Percentiles rank a stretch among this genome's conserved stretches.
Evolutionary conservation across 345 rosid genomes (phyloP).

Genomic region (Gynandropsis gynandra): DNA sequence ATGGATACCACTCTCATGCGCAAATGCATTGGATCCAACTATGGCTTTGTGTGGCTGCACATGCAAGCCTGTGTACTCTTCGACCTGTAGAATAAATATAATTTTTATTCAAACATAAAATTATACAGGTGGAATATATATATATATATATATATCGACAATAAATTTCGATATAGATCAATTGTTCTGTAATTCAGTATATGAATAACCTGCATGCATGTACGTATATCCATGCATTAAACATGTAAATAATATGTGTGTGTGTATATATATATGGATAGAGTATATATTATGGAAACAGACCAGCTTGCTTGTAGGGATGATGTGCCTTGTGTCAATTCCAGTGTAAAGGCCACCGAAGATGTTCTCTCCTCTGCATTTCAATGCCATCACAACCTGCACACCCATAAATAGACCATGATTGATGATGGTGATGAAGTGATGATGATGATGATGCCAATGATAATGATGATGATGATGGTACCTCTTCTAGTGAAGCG

Average conservation of each 20-base stretch:
- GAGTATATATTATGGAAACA: background rate
- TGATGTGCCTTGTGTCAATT: slow-evolving; percentile 49
- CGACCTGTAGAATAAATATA: slow-evolving; percentile 42
- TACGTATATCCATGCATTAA: too few relatives aligned
- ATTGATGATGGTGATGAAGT: too few relatives aligned
- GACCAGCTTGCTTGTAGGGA: slow-evolving; percentile 82
- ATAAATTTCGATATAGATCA: too few relatives aligned
- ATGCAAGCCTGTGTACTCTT: slow-evolving; percentile 81
- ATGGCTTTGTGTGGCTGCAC: slow-evolving; percentile 96
- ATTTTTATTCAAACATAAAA: too few relatives aligned
- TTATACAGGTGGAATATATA: too few relatives aligned
- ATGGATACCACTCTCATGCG: slow-evolving; percentile 95
- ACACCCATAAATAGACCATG: background rate
- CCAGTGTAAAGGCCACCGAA: slow-evolving; percentile 63
- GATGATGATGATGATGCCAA: too few relatives aligned
- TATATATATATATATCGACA: too few relatives aligned
- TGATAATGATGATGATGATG: too few relatives aligned
- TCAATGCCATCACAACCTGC: slow-evolving; percentile 68
- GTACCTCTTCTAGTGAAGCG: slow-evolving; percentile 95
- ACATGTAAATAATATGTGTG: too few relatives aligned
- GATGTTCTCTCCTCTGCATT: slow-evolving; percentile 52
- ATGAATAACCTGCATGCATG: too few relatives aligned
- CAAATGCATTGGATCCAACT: slow-evolving; percentile 96
- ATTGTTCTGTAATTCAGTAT: too few relatives aligned
- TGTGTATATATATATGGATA: background rate